Base-by-base conservation (phyloP, 345 rosid species). In the Melaleuca quinquenervia region DNA sequence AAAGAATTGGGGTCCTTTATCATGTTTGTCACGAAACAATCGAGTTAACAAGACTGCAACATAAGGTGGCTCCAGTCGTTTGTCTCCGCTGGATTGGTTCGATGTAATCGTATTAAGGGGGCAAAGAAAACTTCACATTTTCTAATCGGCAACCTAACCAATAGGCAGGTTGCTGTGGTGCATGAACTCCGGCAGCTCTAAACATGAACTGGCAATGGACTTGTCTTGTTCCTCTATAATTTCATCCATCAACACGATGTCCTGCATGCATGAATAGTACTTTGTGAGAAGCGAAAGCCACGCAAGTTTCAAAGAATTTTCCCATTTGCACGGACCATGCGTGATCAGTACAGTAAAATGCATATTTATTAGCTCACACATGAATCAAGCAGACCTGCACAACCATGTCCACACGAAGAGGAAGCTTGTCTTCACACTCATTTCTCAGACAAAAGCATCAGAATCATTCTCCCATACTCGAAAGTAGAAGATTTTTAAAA, bases 141-240 rank as follows among this genome's bases (percentile, higher is more conserved):
- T 70, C 6, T 45, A 70, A 32, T 70, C 78, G 1, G 24, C 11
- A 1, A 20, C 56, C 56, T 53, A 20, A 13, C 13, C 15, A 20
- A 62, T 27, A 36, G 48, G 9, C 21, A 11, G 78, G 48, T 70
- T 70, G 48, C 12, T 18, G 50, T 56, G 21, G 74, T n/a, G 50
- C 27, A 9, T 70, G 84, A 90, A 90, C 26, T 76, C 75, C 18
- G 87, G 88, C 48, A 84, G 85, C 52, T 84, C 91, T 80, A 90
- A 83, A 27, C 86, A 82, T 8, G 64, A 84, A n/a, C 86, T 41
- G n/a, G 91, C 91, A 32, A 87, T 87, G 10, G 88, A 87, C 87
- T 85, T 86, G 83, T 85, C 89, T 62, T 86, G 86, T 24, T 90
- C 87, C 52, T 55, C n/a, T 44, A 89, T 87, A 26, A 82, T 84